Evolutionary conservation across 495 filamentous ascomycete species (phyloP).

Genomic region (Talaromyces borbonicus): DNA sequence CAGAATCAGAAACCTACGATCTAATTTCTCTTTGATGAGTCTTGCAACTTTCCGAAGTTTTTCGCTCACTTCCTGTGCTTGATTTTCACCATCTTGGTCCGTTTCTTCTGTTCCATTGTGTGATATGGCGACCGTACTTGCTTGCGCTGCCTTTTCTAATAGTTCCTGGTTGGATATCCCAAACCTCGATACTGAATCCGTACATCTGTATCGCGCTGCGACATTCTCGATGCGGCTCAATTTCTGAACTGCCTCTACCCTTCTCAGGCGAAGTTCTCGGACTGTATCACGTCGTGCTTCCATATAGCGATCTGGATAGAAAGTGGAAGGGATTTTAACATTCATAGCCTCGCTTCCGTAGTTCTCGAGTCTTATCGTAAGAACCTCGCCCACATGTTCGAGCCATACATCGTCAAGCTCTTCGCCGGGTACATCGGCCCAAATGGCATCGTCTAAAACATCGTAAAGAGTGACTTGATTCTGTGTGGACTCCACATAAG

Average conservation of each 20-base stretch:
- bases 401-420: slow-evolving; percentile 46
- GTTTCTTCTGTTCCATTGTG: slow-evolving; percentile 14
- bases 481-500: slow-evolving; percentile 28
- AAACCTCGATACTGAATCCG: slow-evolving; percentile 13
- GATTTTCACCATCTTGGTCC: slow-evolving; percentile 14
- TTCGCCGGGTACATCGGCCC: slow-evolving; percentile 40
- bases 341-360: slow-evolving; percentile 39
- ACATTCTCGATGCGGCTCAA: slow-evolving; percentile 31
- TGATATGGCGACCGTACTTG: slow-evolving; percentile 17
- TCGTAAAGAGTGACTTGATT: slow-evolving; percentile 62
- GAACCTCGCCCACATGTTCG: slow-evolving; percentile 52
- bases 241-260: slow-evolving; percentile 27
- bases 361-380: slow-evolving; percentile 50
- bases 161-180: slow-evolving; percentile 24
- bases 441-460: slow-evolving; percentile 58
- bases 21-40: slow-evolving; percentile 41
- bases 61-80: slow-evolving; percentile 21
- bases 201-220: slow-evolving; percentile 21
- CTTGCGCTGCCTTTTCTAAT: slow-evolving; percentile 27
- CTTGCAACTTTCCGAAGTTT: slow-evolving; percentile 28
- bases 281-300: slow-evolving; percentile 44
- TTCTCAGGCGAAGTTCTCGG: slow-evolving; percentile 35
- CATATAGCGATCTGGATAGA: slow-evolving; percentile 76
- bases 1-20: slow-evolving; percentile 28
- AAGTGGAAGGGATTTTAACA: slow-evolving; percentile 57